Evolutionary conservation across 2,329 filamentous ascomycete species (phyloP).

Genomic region (Aspergillus oerlinghausenensis): DNA sequence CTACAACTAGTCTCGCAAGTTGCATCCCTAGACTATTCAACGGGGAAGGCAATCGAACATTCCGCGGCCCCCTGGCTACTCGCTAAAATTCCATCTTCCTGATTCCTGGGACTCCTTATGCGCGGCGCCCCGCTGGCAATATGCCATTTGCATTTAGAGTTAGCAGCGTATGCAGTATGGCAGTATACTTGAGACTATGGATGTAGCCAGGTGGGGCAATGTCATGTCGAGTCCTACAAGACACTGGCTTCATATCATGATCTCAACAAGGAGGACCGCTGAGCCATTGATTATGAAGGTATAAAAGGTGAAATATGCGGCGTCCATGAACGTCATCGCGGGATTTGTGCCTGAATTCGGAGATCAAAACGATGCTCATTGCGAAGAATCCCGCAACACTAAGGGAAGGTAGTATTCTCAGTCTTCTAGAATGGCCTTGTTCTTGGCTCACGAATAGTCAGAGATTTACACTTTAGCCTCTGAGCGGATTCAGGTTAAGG

Average conservation of each 20-base stretch:
- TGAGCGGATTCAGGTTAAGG: neutral
- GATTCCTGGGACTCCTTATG: slow-evolving; percentile 14
- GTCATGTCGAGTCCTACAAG: neutral
- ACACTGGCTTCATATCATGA: neutral
- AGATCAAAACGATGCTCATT: neutral
- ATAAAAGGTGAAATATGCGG: too few relatives aligned
- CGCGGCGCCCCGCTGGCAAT: slow-evolving; percentile 3
- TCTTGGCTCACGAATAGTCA: neutral
- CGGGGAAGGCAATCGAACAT: slow-evolving; percentile 17
- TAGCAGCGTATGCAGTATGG: neutral
- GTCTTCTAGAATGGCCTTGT: neutral
- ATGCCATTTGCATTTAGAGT: neutral
- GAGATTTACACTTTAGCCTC: neutral
- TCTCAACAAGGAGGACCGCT: too few relatives aligned
- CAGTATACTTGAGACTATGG: neutral
- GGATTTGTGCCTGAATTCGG: neutral
- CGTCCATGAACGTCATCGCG: neutral
- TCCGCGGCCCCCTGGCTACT: slow-evolving; percentile 14
- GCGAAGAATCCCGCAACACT: neutral
- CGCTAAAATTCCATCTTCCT: slow-evolving; percentile 16
- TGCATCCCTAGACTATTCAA: slow-evolving; percentile 5
- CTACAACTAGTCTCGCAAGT: slow-evolving; percentile 1
- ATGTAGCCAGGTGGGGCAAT: neutral
- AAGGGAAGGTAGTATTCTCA: neutral
- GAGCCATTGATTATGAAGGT: too few relatives aligned